phyloP scores from a whole-genome alignment of 1,139 yeast genomes.

The Blastobotrys proliferans region DNA sequence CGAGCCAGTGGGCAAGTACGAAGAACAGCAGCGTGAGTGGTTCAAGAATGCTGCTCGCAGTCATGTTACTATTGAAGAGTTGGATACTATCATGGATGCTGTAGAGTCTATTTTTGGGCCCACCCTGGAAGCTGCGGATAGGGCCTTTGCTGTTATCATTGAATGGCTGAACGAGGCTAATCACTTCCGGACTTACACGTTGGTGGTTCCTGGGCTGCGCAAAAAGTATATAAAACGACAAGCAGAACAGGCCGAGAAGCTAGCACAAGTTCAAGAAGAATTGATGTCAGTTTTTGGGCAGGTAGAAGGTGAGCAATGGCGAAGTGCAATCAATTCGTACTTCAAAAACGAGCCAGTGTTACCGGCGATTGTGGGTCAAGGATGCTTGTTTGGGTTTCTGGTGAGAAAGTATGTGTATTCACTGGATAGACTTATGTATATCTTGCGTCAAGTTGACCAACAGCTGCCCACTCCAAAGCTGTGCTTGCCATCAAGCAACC shows the following conservation, averaged over 20 bases:
- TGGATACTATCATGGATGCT: conserved; percentile 20
- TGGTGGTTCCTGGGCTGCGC: not conserved
- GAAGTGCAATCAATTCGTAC: not conserved
- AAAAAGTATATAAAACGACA: conserved; percentile 2
- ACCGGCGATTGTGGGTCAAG: conserved; percentile 19
- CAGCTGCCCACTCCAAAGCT: conserved; percentile 21
- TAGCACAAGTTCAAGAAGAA: not conserved
- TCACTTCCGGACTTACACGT: conserved; percentile 16
- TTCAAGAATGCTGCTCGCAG: conserved; percentile 2
- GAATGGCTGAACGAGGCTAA: conserved; percentile 25
- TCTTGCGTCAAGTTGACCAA: conserved; percentile 18
- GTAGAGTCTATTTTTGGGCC: conserved; percentile 16
- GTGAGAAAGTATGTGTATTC: conserved; percentile 8
- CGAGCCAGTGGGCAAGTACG: conserved; percentile 8
- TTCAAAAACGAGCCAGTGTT: not conserved
- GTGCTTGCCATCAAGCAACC: conserved; percentile 8
- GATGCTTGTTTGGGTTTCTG: conserved; percentile 21
- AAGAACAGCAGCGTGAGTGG: conserved; percentile 4
- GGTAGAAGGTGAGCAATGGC: not conserved
- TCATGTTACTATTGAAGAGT: conserved; percentile 18
- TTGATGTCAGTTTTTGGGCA: not conserved
- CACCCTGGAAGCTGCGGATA: conserved; percentile 15
- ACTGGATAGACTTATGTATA: conserved; percentile 12
- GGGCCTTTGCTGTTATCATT: conserved; percentile 16
- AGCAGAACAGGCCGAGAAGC: not conserved